Evolutionary conservation across 2,329 filamentous ascomycete species (phyloP).

Genomic region (Pseudocercospora macadamiae): DNA sequence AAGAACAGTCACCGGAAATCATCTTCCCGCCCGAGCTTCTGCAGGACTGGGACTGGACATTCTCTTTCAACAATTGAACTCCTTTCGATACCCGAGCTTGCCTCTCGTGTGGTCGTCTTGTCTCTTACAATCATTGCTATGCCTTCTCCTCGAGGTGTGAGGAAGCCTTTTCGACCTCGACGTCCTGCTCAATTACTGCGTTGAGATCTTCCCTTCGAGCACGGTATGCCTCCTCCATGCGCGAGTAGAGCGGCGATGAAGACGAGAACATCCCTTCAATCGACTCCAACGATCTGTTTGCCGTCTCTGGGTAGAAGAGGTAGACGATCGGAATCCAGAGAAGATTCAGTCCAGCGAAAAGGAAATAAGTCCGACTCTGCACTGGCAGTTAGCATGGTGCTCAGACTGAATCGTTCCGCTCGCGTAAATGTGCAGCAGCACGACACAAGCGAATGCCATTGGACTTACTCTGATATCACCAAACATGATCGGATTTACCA

Average conservation of each 20-base stretch:
- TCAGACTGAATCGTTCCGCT: too few species aligned
- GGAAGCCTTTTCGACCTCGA: not conserved
- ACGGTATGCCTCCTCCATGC: slow-evolving; percentile 50
- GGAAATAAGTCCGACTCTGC: slow-evolving; percentile 53
- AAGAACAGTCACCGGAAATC: slow-evolving; percentile 3
- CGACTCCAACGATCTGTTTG: slow-evolving; percentile 45
- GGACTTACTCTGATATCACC: slow-evolving; percentile 9
- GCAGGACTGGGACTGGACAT: slow-evolving; percentile 47
- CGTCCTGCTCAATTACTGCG: not conserved
- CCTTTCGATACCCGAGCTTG: too few species aligned
- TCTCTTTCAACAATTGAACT: slow-evolving; percentile 20
- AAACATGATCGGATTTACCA: slow-evolving; percentile 58
- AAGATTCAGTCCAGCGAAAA: slow-evolving; percentile 57
- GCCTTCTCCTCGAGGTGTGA: not conserved
- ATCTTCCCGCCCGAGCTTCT: slow-evolving; percentile 44
- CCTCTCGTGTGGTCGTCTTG: too few species aligned
- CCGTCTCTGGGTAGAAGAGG: slow-evolving; percentile 20
- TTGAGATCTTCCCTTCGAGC: not conserved
- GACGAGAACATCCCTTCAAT: slow-evolving; percentile 43
- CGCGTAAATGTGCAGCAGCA: too few species aligned
- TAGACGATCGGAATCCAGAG: slow-evolving; percentile 48
- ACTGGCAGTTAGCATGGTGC: not conserved
- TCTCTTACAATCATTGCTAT: not conserved
- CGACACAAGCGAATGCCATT: not conserved
- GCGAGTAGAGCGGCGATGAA: slow-evolving; percentile 49